These are phyloP conservation scores for Isabelozyma rhagii DNA, from an alignment of 805 yeast species.

Conservation along the genomic window DNA sequence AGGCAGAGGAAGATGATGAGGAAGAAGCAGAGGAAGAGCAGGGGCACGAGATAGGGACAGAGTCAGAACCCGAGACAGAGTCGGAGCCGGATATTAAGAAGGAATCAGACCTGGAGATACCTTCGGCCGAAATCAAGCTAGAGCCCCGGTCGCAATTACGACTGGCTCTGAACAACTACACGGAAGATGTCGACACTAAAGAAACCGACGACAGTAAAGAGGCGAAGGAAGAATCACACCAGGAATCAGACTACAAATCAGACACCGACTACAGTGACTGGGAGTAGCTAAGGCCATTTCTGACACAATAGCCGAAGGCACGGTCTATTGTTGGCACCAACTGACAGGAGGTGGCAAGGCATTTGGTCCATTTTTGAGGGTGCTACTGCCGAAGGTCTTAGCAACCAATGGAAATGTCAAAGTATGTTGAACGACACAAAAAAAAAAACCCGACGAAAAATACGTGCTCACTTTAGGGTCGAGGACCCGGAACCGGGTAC, in stretches of 20 bases:
- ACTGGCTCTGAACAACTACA: no score
- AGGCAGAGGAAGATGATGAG: not conserved
- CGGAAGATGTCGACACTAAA: no score
- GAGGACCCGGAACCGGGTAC: no score
- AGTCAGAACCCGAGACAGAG: not conserved
- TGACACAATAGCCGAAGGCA: no score
- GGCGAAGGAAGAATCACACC: not conserved
- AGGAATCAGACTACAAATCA: not conserved
- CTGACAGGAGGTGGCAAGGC: not conserved
- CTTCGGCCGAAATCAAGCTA: not conserved
- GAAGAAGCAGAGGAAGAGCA: constrained; percentile 1
- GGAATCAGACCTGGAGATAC: not conserved
- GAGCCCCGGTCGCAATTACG: not conserved
- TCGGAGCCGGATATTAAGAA: constrained; percentile 4
- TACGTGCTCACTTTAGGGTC: no score
- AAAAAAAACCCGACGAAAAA: not conserved
- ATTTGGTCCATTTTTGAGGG: not conserved
- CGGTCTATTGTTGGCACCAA: not conserved
- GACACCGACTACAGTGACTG: not conserved
- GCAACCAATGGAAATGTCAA: not conserved
- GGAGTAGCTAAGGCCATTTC: not conserved
- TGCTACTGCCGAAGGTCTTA: not conserved
- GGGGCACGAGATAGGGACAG: constrained; percentile 1
- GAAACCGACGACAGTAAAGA: no score
- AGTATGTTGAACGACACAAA: not conserved